phyloP scores from a whole-genome alignment of 1,284 basidiomycete genomes.

The Cutaneotrichosporon mucoides region DNA sequence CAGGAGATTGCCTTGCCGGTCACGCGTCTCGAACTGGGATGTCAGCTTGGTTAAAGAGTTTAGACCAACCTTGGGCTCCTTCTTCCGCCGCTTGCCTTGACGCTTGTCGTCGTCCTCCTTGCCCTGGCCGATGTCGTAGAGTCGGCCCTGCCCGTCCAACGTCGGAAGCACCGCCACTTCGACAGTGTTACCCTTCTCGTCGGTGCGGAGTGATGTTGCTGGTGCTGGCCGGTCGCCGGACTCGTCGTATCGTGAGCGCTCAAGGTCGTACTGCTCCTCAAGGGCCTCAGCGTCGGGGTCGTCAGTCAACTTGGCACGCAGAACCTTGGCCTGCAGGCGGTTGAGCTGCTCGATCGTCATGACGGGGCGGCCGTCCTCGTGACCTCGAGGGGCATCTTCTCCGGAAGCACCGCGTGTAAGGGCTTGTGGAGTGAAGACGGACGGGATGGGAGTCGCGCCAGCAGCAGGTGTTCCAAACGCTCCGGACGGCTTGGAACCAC shows the following conservation, averaged over 20 bases:
- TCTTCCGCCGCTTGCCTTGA: constrained; percentile 60
- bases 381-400: background rate
- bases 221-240: constrained; percentile 26
- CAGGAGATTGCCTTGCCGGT: constrained; percentile 82
- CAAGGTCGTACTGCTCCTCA: constrained; percentile 76
- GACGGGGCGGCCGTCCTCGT: constrained; percentile 23
- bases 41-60: background rate
- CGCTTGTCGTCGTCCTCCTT: constrained; percentile 47
- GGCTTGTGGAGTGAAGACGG: constrained; percentile 72
- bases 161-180: constrained; percentile 82
- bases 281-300: constrained; percentile 67
- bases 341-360: constrained; percentile 65
- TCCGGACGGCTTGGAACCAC: constrained; percentile 10
- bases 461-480: background rate
- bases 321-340: constrained; percentile 84
- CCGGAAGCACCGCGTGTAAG: constrained; percentile 29
- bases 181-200: constrained; percentile 40
- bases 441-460: constrained; percentile 70
- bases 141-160: constrained; percentile 72
- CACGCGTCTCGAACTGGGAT: constrained; percentile 72
- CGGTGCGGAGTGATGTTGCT: constrained; percentile 10
- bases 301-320: constrained; percentile 81
- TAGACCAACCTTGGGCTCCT: constrained; percentile 61
- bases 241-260: constrained; percentile 53
- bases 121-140: constrained; percentile 84